These are phyloP conservation scores for Senna siamea DNA, from an alignment of 306 rosid genomes.

Conservation along the genomic window DNA sequence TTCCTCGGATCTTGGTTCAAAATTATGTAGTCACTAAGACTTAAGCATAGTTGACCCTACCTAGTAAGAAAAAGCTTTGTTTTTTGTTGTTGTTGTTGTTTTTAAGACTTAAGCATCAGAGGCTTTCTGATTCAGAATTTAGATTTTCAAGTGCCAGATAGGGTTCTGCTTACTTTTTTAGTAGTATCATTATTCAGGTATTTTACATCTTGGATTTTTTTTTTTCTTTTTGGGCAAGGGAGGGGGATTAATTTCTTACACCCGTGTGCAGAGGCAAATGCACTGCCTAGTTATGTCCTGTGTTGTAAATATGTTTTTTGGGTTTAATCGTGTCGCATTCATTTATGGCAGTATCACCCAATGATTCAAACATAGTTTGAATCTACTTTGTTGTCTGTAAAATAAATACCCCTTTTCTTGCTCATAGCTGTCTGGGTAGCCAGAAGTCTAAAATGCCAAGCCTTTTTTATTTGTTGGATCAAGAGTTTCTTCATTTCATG, in stretches of 20 bases:
- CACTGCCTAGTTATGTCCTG: not conserved
- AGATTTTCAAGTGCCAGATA: conserved; percentile 5
- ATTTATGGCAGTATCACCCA: not conserved
- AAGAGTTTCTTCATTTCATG: not conserved
- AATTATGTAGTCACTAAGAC: not conserved
- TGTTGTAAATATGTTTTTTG: not conserved
- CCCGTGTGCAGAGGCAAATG: not conserved
- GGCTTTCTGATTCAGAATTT: conserved; percentile 25
- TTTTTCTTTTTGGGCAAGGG: not conserved
- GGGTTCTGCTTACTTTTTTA: conserved; percentile 13
- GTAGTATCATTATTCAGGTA: conserved; percentile 13
- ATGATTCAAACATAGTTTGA: not conserved
- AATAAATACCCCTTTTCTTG: not conserved
- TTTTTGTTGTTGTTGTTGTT: no score
- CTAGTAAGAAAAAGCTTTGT: no score
- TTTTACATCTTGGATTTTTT: not conserved
- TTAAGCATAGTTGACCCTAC: no score
- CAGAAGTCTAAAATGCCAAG: conserved; percentile 4
- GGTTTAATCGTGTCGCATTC: not conserved
- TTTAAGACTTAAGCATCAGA: not conserved
- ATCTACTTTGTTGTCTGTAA: not conserved
- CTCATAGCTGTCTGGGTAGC: not conserved
- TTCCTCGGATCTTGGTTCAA: conserved; percentile 22
- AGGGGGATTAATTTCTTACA: not conserved
- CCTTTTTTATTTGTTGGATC: conserved; percentile 9